phyloP scores from a whole-genome alignment of 2,329 filamentous ascomycete species.

The Sporothrix brasiliensis region DNA sequence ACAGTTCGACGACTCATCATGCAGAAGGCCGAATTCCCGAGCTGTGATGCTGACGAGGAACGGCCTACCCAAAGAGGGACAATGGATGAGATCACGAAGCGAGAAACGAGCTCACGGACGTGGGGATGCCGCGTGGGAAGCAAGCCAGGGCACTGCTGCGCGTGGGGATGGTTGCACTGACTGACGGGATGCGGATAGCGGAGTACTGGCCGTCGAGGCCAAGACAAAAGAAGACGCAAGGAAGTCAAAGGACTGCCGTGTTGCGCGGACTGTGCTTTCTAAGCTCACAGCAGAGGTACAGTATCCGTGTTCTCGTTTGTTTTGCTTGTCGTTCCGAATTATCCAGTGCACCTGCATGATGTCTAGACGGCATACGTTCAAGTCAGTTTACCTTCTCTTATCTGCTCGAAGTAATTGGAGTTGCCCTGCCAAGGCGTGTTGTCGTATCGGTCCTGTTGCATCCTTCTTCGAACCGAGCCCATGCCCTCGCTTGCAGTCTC shows the following conservation, averaged over 20 bases:
- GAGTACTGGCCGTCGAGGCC: neutral
- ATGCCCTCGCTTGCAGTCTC: no score
- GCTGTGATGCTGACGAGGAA: neutral
- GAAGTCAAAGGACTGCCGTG: neutral
- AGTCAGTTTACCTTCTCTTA: neutral
- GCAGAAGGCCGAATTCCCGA: slow-evolving; percentile 7
- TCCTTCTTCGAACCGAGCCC: neutral
- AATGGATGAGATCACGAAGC: neutral
- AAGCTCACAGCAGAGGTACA: no score
- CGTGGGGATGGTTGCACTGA: slow-evolving; percentile 9
- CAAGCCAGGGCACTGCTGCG: neutral
- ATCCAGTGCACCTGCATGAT: no score
- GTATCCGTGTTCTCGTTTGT: no score
- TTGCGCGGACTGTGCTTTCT: no score
- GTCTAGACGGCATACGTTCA: no score
- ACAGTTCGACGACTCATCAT: neutral
- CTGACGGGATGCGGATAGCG: no score
- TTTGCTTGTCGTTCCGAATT: no score
- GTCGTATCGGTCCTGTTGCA: neutral
- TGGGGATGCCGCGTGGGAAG: slow-evolving; percentile 5
- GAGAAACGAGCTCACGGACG: neutral
- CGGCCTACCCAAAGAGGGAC: no score
- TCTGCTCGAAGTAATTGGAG: slow-evolving; percentile 12
- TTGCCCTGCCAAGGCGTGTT: neutral
- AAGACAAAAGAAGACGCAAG: neutral